Percentiles rank a stretch among this genome's conserved stretches.
Conservation (phyloP, 176 grass and related monocot genomes). For the Aegilops umbellulata region DNA sequence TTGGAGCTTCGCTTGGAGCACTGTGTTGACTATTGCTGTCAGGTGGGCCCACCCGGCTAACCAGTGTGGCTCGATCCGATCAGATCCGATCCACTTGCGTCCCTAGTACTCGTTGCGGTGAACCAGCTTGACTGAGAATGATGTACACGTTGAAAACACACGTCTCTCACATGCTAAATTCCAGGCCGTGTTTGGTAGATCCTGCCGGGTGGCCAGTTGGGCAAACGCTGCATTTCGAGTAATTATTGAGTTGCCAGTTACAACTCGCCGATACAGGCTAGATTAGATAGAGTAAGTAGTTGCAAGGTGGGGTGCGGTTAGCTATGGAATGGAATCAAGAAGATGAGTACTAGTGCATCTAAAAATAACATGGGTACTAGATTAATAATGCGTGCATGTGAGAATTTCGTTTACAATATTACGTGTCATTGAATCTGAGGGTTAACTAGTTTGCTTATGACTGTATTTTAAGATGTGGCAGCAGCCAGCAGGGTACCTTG, state of each 20-base stretch:
- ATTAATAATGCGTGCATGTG: constrained; percentile 13
- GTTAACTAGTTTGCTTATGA: not conserved
- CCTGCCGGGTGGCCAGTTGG: constrained; percentile 2
- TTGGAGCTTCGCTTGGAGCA: not conserved
- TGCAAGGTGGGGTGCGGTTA: not conserved
- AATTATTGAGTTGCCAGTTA: not conserved
- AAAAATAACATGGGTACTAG: not conserved
- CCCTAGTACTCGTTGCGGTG: not conserved
- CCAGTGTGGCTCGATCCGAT: not conserved
- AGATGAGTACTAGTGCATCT: too few species aligned
- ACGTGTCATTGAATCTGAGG: not conserved
- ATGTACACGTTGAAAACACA: constrained; percentile 17
- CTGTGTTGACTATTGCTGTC: not conserved
- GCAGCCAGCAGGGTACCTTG: not conserved
- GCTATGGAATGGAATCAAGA: not conserved
- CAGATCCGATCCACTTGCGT: not conserved
- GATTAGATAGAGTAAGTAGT: not conserved
- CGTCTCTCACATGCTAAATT: constrained; percentile 10
- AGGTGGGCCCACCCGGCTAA: not conserved
- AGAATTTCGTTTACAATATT: not conserved
- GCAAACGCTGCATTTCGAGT: not conserved
- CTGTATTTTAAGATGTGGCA: not conserved
- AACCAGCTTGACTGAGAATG: not conserved
- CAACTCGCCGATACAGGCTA: not conserved
- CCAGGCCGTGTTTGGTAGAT: constrained; percentile 13